Conservation (phyloP, 1,284 basidiomycete species). For the Bjerkandera adusta region DNA sequence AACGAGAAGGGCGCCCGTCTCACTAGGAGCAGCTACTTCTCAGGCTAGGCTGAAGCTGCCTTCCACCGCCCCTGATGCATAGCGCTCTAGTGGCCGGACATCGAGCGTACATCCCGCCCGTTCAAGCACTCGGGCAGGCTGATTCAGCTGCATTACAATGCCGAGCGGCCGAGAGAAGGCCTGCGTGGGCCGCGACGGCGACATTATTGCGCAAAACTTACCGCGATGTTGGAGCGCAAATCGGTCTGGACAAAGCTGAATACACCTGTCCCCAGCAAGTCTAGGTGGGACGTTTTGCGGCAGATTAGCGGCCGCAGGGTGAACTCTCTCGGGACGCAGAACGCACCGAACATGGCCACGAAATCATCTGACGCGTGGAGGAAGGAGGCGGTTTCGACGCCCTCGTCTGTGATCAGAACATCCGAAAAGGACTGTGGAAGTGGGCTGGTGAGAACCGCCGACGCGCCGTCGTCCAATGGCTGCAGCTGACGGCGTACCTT, state of each 20-base stretch:
- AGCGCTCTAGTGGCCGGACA: no score
- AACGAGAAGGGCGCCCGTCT: no score
- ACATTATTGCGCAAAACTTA: conserved; percentile 34
- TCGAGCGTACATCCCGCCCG: no score
- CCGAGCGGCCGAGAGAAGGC: no score
- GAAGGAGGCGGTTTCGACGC: conserved; percentile 84
- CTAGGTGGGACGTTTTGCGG: conserved; percentile 38
- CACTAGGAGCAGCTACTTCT: not conserved
- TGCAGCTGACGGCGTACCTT: conserved; percentile 47
- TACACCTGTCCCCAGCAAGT: conserved; percentile 84
- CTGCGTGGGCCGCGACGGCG: not conserved
- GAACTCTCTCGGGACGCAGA: not conserved
- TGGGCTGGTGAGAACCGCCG: not conserved
- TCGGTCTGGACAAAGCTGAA: conserved; percentile 92
- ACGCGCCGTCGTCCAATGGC: not conserved
- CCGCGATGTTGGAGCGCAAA: conserved; percentile 85
- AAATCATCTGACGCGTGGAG: conserved; percentile 90
- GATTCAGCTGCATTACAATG: no score
- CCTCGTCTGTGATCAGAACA: conserved; percentile 72
- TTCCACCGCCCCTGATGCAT: no score
- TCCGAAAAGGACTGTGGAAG: conserved; percentile 78
- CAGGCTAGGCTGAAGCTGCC: no score
- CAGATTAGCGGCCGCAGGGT: conserved; percentile 1
- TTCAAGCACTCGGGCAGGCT: no score
- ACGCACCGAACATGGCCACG: conserved; percentile 85